phyloP scores from a whole-genome alignment of 768 basidiomycete genomes.

The Daedaleopsis sinensis region DNA sequence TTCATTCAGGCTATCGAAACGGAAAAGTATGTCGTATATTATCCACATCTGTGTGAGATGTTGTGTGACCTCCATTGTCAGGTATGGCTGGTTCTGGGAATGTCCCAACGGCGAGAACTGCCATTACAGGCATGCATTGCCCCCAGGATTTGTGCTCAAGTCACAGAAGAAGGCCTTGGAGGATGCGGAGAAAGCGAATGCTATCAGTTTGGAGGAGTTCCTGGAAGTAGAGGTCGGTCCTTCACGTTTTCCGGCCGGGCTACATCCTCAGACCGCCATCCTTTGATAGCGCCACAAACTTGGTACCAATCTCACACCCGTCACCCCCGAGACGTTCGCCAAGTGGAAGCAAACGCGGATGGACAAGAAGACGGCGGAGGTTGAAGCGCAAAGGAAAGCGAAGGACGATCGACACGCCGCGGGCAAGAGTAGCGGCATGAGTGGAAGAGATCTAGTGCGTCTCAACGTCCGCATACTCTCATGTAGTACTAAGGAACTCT shows the following conservation, averaged over 20 bases:
- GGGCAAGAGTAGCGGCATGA: constrained; percentile 93
- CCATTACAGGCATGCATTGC: constrained; percentile 93
- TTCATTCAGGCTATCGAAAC: constrained; percentile 97
- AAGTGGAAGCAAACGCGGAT: constrained; percentile 94
- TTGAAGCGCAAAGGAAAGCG: constrained; percentile 76
- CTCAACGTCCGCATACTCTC: not conserved
- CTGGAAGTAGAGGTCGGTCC: constrained; percentile 89
- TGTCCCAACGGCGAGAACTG: constrained; percentile 88
- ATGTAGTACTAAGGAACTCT: not conserved
- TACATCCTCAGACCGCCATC: too few species aligned
- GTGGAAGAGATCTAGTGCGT: constrained; percentile 88
- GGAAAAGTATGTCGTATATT: constrained; percentile 58
- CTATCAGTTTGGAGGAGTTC: constrained; percentile 95
- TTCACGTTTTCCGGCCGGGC: not conserved
- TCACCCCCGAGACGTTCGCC: constrained; percentile 89
- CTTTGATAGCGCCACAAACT: constrained; percentile 85
- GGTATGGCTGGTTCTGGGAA: constrained; percentile 96
- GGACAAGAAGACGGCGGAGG: constrained; percentile 93
- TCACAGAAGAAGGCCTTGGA: constrained; percentile 91
- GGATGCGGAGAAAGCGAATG: constrained; percentile 86
- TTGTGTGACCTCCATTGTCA: constrained; percentile 23
- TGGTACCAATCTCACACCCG: constrained; percentile 86
- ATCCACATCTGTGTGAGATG: not conserved
- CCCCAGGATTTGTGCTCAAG: constrained; percentile 94
- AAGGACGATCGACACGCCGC: constrained; percentile 83